Conservation (phyloP, 148 eudicot genomes). For the Simmondsia chinensis region DNA sequence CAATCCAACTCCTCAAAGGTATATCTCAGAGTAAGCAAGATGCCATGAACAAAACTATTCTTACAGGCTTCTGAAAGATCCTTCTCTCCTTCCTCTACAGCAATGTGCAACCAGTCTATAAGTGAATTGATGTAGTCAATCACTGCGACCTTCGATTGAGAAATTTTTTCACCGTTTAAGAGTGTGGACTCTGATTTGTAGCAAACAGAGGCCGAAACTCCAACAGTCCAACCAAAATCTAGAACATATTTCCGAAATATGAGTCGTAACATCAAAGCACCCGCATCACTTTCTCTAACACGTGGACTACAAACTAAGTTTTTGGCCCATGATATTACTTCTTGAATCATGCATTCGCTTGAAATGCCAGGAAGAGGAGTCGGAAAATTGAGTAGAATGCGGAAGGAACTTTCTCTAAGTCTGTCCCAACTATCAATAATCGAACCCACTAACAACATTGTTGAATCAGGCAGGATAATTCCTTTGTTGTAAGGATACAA, state of each 20-base stretch:
- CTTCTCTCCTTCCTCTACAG: constrained; percentile 77
- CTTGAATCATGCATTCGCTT: constrained; percentile 38
- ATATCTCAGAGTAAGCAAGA: constrained; percentile 83
- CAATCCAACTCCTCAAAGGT: constrained; percentile 96
- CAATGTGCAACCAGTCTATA: constrained; percentile 65
- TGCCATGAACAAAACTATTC: constrained; percentile 92
- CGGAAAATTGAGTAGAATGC: constrained; percentile 66
- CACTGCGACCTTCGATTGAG: constrained; percentile 29
- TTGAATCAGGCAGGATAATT: constrained; percentile 69
- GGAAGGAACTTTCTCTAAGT: constrained; percentile 79
- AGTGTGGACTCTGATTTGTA: constrained; percentile 15
- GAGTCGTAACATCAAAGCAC: constrained; percentile 82
- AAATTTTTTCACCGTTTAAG: constrained; percentile 26
- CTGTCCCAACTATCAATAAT: constrained; percentile 99
- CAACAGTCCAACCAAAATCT: constrained; percentile 73
- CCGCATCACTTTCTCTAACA: constrained; percentile 99
- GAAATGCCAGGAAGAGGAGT: constrained; percentile 86
- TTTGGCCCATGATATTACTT: constrained; percentile 77
- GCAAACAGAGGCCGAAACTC: constrained; percentile 35
- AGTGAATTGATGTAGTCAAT: constrained; percentile 63
- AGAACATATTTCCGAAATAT: constrained; percentile 77
- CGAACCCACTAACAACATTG: constrained; percentile 81
- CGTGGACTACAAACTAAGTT: constrained; percentile 89
- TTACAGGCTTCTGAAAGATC: constrained; percentile 84
- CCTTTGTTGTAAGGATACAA: constrained; percentile 58